Base-by-base conservation (phyloP, 176 grass and related monocot species). In the Calamus simplicifolius region DNA sequence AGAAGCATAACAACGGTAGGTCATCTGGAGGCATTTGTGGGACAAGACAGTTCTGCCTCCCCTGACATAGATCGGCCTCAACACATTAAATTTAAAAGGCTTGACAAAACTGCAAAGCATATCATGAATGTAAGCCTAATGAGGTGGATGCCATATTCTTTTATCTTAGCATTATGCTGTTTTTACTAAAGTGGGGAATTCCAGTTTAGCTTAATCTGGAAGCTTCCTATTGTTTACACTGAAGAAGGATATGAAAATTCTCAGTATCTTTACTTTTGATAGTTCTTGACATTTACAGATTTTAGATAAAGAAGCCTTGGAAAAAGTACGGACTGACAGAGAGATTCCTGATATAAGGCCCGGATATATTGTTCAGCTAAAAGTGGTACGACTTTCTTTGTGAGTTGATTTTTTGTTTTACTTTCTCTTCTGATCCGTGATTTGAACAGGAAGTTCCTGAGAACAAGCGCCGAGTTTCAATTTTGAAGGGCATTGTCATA, bases 81-180 rank as follows among this genome's bases (percentile, higher is more conserved):
- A 0, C 62, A 57, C 18, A 82, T 96, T 21, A 96, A 90, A 66
- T 96, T 96, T 56, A 96, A 90, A 79, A 84, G 87, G 29, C 86
- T 81, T 16, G 87, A 97, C 79, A 90, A 96, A 73, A 96, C 78
- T 12, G 91, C 86, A 3, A 96, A 85, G 18, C 83, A 96, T 30
- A 88, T 90, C 50, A 90, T 95, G 92, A 90, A 86, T 58, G 91
- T 90, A 73, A 84, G 71, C 56, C 25, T 14, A 35, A 30, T 48
- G 48, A 18, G 13, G 23, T 77, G 8, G 12, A 16, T 54, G 49
- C 8, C 18, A 10, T 7, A 43, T 43, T 43, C 35, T 12, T 43
- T 43, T 43, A 6, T 43, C 6, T 43, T 43, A 43, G 35, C 35
- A 43, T 43, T 13, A 3, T 12, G 8, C 35, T 43, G 35, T 43